Evolutionary conservation across 2,329 filamentous ascomycete species (phyloP), one percentile per base, ranked within the genome.

Genomic region (Aphanocladium album): DNA sequence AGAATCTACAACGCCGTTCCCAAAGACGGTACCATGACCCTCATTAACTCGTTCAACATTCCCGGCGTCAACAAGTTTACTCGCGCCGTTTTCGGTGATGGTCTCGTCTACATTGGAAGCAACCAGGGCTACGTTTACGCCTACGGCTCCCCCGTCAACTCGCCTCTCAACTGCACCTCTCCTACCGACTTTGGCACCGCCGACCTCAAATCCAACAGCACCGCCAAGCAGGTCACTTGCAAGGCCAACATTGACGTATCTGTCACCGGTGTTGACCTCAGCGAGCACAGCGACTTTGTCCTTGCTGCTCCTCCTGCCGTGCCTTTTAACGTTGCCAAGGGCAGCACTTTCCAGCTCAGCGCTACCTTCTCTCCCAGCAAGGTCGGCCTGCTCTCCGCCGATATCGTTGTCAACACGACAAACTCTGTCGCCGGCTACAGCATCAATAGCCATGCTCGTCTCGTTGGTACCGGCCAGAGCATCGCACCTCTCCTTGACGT

Each of bases 81-180:
- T 3, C 76, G 83, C 2, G 80, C 83, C 1, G 81, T 83, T 2
- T 85, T 86, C 60, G 83, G 83, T 7, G 76, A 86, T 60, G 82
- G 80, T 0, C 76, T 79, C 60, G 77, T 79, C 2, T 86, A 85
- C 62, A 68, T 85, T n/a, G 80, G 80, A 11, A 81, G 79, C 1
- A 79, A 72, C 2, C 70, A 73, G 25, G 83, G 83, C 3, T 78
- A 72, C 59, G 67, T 86, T 21, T 84, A 84, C 33, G 82, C 76
- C 2, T 84, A 83, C 59, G 83, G 83, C 1, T 80, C 81, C 0
- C 81, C 83, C 0, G 80, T 82, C 30, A 83, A 80, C 43, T 66
- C 76, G 4, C 78, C 83, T 0, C 70, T 86, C 2, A 82, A 83
- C 67, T 86, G 83, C 66, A 80, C 80, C 0, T 72, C 78, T 0